Evolutionary conservation across 345 rosid species (phyloP).

Genomic region (Dipteronia dyeriana): DNA sequence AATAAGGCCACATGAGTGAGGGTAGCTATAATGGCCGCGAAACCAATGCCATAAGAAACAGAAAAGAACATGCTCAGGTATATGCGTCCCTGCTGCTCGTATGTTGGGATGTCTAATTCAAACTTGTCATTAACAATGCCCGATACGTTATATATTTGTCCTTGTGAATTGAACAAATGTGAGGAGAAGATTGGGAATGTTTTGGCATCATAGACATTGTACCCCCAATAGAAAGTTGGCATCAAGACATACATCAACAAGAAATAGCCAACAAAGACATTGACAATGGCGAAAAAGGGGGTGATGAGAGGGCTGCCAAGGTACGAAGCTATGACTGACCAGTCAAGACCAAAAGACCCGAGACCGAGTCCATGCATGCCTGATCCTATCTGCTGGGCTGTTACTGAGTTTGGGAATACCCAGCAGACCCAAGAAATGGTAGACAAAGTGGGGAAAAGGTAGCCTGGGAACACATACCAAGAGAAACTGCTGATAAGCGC

Average conservation of each 20-base stretch:
- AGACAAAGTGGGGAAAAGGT: conserved; percentile 49
- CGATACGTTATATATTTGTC: conserved; percentile 45
- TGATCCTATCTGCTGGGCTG: conserved; percentile 58
- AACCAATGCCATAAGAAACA: conserved; percentile 60
- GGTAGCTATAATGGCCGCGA: conserved; percentile 54
- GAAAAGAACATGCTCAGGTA: conserved; percentile 54
- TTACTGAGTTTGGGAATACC: conserved; percentile 54
- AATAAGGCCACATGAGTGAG: conserved; percentile 55
- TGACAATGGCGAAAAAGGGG: conserved; percentile 54
- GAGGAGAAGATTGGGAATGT: conserved; percentile 60
- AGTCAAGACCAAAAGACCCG: conserved; percentile 54
- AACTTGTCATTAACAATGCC: conserved; percentile 54
- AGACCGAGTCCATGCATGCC: conserved; percentile 59
- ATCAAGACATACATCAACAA: conserved; percentile 34
- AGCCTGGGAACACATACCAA: conserved; percentile 64
- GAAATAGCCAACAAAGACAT: conserved; percentile 46
- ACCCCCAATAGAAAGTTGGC: conserved; percentile 48
- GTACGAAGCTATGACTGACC: conserved; percentile 57
- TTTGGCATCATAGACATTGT: conserved; percentile 39
- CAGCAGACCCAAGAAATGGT: conserved; percentile 62
- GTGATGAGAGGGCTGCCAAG: conserved; percentile 63
- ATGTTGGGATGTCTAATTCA: conserved; percentile 42
- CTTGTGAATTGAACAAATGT: conserved; percentile 42
- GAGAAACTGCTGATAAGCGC: conserved; percentile 61
- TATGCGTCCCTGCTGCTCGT: conserved; percentile 43